Evolutionary conservation across 805 yeast species (phyloP).

Genomic region (Lachancea cidri): DNA sequence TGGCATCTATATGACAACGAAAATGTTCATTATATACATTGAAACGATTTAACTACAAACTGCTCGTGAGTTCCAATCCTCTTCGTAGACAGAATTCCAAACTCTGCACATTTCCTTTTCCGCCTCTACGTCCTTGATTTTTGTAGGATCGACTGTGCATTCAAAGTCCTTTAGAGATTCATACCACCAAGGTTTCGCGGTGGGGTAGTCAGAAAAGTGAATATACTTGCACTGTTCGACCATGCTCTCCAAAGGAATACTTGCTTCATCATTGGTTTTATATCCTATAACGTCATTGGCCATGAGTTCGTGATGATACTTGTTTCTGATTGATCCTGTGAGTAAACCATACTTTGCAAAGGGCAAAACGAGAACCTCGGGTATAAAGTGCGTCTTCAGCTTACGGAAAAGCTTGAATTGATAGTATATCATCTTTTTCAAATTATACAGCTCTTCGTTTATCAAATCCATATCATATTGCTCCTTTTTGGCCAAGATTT

Average conservation of each 20-base stretch:
- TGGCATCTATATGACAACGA: neutral
- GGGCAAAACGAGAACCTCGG: slow-evolving; percentile 30
- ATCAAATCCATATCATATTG: slow-evolving; percentile 13
- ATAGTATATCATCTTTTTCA: slow-evolving; percentile 21
- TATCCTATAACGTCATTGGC: slow-evolving; percentile 29
- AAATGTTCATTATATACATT: neutral
- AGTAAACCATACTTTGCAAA: slow-evolving; percentile 29
- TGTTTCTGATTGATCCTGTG: slow-evolving; percentile 25
- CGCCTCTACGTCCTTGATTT: slow-evolving; percentile 9
- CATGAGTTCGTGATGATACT: slow-evolving; percentile 21
- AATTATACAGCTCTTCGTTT: slow-evolving; percentile 12
- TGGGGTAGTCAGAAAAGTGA: slow-evolving; percentile 64
- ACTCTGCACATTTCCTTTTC: slow-evolving; percentile 18
- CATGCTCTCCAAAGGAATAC: slow-evolving; percentile 32
- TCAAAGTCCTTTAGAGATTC: slow-evolving; percentile 15
- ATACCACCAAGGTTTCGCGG: slow-evolving; percentile 60
- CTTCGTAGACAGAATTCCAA: slow-evolving; percentile 24
- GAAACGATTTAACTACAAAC: neutral
- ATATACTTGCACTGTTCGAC: slow-evolving; percentile 38
- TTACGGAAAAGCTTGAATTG: slow-evolving; percentile 29
- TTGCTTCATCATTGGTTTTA: slow-evolving; percentile 50
- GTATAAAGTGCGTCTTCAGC: slow-evolving; percentile 18
- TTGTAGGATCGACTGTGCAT: slow-evolving; percentile 15
- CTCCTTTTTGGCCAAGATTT: slow-evolving; percentile 1
- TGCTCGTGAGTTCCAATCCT: slow-evolving; percentile 14